phyloP scores from a whole-genome alignment of 345 rosid genomes.

The Rhodamnia rubescens region DNA sequence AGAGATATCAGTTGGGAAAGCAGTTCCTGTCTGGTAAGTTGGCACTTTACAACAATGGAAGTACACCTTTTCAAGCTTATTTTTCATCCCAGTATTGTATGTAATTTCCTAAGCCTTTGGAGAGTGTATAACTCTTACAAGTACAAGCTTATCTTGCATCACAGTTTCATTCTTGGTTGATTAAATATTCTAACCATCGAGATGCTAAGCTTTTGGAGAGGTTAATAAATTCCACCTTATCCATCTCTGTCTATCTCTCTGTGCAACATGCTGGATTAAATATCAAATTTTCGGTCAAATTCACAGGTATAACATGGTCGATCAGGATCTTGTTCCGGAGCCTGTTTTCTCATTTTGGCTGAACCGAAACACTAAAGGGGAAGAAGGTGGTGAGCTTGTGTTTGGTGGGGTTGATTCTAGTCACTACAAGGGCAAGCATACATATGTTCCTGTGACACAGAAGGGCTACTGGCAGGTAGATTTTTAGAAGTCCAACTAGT shows the following conservation, averaged over 20 bases:
- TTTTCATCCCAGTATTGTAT: neutral
- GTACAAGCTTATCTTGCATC: neutral
- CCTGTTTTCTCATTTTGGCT: slow-evolving; percentile 90
- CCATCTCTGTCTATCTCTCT: neutral
- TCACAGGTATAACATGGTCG: slow-evolving; percentile 75
- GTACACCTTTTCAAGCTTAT: neutral
- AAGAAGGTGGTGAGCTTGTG: slow-evolving; percentile 81
- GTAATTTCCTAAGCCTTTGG: neutral
- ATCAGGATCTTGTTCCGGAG: slow-evolving; percentile 68
- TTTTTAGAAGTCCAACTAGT: neutral
- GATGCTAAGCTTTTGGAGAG: neutral
- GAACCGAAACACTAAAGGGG: slow-evolving; percentile 62
- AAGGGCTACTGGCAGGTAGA: slow-evolving; percentile 95
- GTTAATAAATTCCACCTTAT: neutral
- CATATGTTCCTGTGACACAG: slow-evolving; percentile 73
- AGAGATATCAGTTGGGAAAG: slow-evolving; percentile 76
- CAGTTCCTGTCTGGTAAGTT: slow-evolving; percentile 76
- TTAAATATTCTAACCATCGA: neutral
- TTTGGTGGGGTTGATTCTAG: slow-evolving; percentile 82
- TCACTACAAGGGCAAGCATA: slow-evolving; percentile 78
- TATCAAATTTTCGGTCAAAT: neutral
- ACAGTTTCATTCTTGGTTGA: neutral
- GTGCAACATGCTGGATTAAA: neutral
- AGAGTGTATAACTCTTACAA: neutral
- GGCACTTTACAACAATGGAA: neutral